Evolutionary conservation across 768 basidiomycete genomes (phyloP), one percentile per base, ranked within the genome.

Genomic region (Pleurotus cornucopiae): DNA sequence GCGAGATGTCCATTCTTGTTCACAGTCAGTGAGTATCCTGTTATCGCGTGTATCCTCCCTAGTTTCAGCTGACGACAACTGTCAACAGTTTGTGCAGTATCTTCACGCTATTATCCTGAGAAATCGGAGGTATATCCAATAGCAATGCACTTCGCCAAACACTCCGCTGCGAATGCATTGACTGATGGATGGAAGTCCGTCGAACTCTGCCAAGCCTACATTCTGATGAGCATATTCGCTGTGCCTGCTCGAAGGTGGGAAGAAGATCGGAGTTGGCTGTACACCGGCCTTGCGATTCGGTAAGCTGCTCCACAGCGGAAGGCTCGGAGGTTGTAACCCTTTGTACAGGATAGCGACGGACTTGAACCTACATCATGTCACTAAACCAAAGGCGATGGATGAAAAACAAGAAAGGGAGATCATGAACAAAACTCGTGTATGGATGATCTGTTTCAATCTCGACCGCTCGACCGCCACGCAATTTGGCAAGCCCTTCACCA

Each of bases 401-500:
- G 90, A 93, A 69, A 83, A 77, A 38, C 83, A 89, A 60, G 89
- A 89, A 60, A 78, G 93, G 14, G 93, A 95, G 72, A 79, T 90
- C 34, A 71, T 94, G 63, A 95, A 97, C 67, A 84, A 88, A 57
- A 85, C 83, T 41, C 75, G 94, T n/a, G 84, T 88, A 25, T 97
- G 93, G 93, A 81, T 95, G 77, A 88, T 89, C 49, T 94, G 91
- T 67, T 94, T 88, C 72, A 91, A 91, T 65, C 68, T 95, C 56
- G 94, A 97, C 67, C 82, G 90, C 14, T 94, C 91, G 23, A 87
- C 88, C 2, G 86, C 91, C 2, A 93, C 89, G 2, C 88, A 94
- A 66, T 91, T 93, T 66, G 94, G 93, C 3, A 94, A 94, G 69
- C 91, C 92, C 2, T 86, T 86, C 11, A 92, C 91, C 6, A 86